Percentiles rank a stretch among this genome's conserved stretches.
Conservation (phyloP, 805 yeast genomes). For the Myxozyma neglecta region DNA sequence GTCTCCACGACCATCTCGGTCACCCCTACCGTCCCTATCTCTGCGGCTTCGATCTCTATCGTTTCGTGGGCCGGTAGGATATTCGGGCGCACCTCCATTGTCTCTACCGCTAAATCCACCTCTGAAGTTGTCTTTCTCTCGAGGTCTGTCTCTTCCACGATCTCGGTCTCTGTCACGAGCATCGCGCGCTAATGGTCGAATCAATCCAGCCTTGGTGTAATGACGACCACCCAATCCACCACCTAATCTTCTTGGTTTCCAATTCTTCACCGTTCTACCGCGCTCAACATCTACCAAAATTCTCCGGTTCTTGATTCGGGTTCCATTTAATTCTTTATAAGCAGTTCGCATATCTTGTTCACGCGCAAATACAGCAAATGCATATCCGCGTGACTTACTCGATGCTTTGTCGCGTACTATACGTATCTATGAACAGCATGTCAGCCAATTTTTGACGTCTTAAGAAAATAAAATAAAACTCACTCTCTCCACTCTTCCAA, state of each 20-base stretch:
- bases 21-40: conserved; percentile 15
- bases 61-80: conserved; percentile 30
- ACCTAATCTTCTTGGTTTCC: conserved; percentile 57
- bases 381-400: conserved; percentile 75
- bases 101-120: conserved; percentile 12
- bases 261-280: conserved; percentile 41
- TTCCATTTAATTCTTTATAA: conserved; percentile 56
- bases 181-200: conserved; percentile 21
- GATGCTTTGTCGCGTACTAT: conserved; percentile 55
- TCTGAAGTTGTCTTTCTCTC: conserved; percentile 16
- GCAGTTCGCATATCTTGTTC: conserved; percentile 64
- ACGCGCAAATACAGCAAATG: conserved; percentile 68
- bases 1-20: conserved; percentile 10
- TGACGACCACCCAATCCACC: conserved; percentile 93
- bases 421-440: conserved; percentile 41
- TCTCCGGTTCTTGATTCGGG: conserved; percentile 52
- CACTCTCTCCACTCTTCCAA: conserved; percentile 66
- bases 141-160: conserved; percentile 19
- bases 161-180: conserved; percentile 26
- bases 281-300: conserved; percentile 47
- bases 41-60: conserved; percentile 24
- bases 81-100: conserved; percentile 22
- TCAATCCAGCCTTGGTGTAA: conserved; percentile 45
- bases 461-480: conserved; percentile 18
- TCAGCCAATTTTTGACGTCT: not conserved